A percentile compares a stretch with the other conserved stretches of the same genome.
These are phyloP conservation scores for Histomonas meleagridis DNA, from an alignment of 208 protist species.

Conservation along the genomic window DNA sequence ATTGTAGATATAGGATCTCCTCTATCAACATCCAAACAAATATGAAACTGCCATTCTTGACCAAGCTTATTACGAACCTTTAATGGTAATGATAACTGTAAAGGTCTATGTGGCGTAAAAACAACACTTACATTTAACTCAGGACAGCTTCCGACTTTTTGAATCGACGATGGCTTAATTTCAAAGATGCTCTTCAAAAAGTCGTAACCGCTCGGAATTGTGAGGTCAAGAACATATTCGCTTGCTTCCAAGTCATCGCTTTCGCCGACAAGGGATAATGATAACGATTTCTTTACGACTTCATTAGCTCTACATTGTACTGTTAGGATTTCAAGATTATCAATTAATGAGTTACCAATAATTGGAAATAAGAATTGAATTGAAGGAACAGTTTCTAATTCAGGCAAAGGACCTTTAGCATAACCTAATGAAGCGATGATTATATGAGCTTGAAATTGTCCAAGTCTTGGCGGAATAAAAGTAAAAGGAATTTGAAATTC, in stretches of 20 bases:
- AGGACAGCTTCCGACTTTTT: not conserved
- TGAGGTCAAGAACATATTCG: not conserved
- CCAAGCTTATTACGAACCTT: not conserved
- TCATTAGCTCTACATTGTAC: not conserved
- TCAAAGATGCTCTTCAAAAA: not conserved
- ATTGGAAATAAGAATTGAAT: not conserved
- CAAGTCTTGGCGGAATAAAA: not conserved
- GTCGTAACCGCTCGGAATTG: not conserved
- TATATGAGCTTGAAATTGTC: not conserved
- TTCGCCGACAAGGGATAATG: not conserved
- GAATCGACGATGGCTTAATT: not conserved
- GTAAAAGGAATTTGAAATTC: slow-evolving; percentile 30
- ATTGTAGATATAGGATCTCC: slow-evolving; percentile 14
- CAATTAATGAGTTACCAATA: not conserved
- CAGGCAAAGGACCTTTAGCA: not conserved
- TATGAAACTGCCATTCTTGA: not conserved
- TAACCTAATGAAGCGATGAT: not conserved
- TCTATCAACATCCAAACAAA: not conserved
- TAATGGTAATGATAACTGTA: not conserved
- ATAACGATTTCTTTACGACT: not conserved
- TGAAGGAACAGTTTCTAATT: not conserved
- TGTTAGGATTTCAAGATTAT: not conserved
- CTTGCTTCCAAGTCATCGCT: not conserved
- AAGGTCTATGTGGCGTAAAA: not conserved
- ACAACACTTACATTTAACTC: not conserved